Conservation (phyloP, 352 stramenopile species). For the Thalassiosira livingstoniorum region DNA sequence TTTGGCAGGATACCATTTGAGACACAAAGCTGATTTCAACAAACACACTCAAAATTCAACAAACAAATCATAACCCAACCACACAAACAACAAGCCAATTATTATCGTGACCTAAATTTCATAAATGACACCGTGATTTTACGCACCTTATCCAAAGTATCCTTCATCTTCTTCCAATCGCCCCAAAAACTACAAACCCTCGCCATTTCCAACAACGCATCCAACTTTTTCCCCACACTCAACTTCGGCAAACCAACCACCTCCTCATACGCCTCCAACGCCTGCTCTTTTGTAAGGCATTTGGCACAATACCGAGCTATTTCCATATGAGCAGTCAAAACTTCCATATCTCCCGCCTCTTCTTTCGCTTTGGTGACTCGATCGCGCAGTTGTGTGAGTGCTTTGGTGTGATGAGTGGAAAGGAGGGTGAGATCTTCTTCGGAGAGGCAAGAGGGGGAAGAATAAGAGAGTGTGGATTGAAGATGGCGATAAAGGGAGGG, state of each 20-base stretch:
- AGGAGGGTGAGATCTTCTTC: slow-evolving; percentile 38
- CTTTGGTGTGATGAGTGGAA: slow-evolving; percentile 40
- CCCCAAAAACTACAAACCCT: slow-evolving; percentile 85
- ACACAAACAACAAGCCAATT: too few species aligned
- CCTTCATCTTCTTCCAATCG: slow-evolving; percentile 68
- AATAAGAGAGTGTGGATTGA: slow-evolving; percentile 32
- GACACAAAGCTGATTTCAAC: too few species aligned
- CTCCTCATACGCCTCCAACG: slow-evolving; percentile 90
- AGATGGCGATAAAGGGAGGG: slow-evolving; percentile 70
- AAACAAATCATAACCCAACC: slow-evolving; percentile 2
- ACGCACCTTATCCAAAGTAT: slow-evolving; percentile 64
- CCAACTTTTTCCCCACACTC: slow-evolving; percentile 97
- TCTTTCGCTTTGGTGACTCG: slow-evolving; percentile 92
- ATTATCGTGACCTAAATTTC: too few species aligned
- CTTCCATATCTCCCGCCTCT: slow-evolving; percentile 97
- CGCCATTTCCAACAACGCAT: slow-evolving; percentile 93
- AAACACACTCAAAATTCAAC: background rate
- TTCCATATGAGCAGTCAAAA: slow-evolving; percentile 93
- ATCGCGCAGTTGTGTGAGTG: slow-evolving; percentile 87
- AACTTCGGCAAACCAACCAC: slow-evolving; percentile 93
- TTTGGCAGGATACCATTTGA: too few species aligned
- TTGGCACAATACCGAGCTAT: slow-evolving; percentile 94
- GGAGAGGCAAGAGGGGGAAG: slow-evolving; percentile 13
- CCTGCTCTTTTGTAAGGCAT: slow-evolving; percentile 91
- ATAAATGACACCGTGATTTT: too few species aligned